Base-by-base conservation (phyloP, 2,329 filamentous ascomycete species). In the Furcasterigmium sp. region DNA sequence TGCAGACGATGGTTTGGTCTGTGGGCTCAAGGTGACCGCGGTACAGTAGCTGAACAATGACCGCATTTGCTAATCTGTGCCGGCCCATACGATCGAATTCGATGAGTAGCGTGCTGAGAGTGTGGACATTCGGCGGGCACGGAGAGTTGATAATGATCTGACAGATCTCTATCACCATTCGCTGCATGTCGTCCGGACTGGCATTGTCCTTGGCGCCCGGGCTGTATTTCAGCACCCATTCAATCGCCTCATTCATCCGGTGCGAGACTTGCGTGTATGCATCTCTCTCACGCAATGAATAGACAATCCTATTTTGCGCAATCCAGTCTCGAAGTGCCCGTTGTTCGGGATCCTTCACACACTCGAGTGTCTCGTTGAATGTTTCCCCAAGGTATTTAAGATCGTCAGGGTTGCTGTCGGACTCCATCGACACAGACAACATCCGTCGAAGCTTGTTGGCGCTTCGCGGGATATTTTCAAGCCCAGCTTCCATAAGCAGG, bases 51-150 rank as follows among this genome's bases (percentile, higher is more conserved):
- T 70, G 73, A 39, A 75, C 60, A 17, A 79, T 65, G 25, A 84
- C 67, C n/a, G 67, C 53, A 29, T 78, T 67, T 4, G 76, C 71
- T 15, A 84, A 62, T 29, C 65, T 61, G 43, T 72, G 66, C 41
- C 73, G 64, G 21, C 70, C 65, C 5, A 73, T 57, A 25, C 69
- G 67, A 41, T 75, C 71, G 40, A 91, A 80, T n/a, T 78, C 76
- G n/a, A 76, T 59, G 3, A 91, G 73, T 20, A 93, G 70, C 11
- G 75, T 73, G 55, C 90, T 90, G 65, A 82, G 88, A 4, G 82
- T 88, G 50, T 80, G 71, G 28, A 86, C 73, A 48, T 78, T 78
- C 1, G 86, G 84, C 0, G 80, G 76, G 15, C 77, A 68, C 2
- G 72, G 59, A 3, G 78, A 80, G 4, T 79, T 65, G 14, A 88